phyloP scores from a whole-genome alignment of 2,329 filamentous ascomycete species.

The Fusarium fujikuroi region DNA sequence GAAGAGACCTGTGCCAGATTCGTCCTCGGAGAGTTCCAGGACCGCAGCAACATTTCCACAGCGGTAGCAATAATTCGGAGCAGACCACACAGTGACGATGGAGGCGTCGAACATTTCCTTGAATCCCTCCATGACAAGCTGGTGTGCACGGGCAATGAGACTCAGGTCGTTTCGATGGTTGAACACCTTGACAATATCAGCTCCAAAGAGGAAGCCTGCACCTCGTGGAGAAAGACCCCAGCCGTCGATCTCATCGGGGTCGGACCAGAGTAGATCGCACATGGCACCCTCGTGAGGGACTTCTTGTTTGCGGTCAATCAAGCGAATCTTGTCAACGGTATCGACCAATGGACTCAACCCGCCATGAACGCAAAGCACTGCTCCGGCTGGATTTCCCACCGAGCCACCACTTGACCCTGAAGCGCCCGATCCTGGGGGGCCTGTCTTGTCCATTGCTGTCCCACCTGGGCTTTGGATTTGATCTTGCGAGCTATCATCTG shows the following conservation, averaged over 20 bases:
- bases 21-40: constrained; percentile 89
- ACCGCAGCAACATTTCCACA: constrained; percentile 97
- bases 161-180: constrained; percentile 94
- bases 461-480: constrained; percentile 45
- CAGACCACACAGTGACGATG: constrained; percentile 99
- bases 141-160: constrained; percentile 92
- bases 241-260: constrained; percentile 96
- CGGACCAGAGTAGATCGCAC: constrained; percentile 98
- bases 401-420: constrained; percentile 73
- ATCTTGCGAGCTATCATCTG: constrained; percentile 41
- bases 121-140: constrained; percentile 99
- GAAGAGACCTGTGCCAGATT: constrained; percentile 77
- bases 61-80: constrained; percentile 95
- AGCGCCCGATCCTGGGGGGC: constrained; percentile 82
- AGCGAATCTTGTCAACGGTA: constrained; percentile 92
- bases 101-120: constrained; percentile 98
- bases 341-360: constrained; percentile 92
- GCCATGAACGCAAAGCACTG: constrained; percentile 94
- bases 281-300: constrained; percentile 98
- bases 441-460: constrained; percentile 57
- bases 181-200: constrained; percentile 95
- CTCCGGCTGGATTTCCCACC: constrained; percentile 77
- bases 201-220: constrained; percentile 94
- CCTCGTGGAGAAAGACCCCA: constrained; percentile 96
- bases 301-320: constrained; percentile 96